Base-by-base conservation (phyloP, 139 green algal species). In the Choricystis sp. region DNA sequence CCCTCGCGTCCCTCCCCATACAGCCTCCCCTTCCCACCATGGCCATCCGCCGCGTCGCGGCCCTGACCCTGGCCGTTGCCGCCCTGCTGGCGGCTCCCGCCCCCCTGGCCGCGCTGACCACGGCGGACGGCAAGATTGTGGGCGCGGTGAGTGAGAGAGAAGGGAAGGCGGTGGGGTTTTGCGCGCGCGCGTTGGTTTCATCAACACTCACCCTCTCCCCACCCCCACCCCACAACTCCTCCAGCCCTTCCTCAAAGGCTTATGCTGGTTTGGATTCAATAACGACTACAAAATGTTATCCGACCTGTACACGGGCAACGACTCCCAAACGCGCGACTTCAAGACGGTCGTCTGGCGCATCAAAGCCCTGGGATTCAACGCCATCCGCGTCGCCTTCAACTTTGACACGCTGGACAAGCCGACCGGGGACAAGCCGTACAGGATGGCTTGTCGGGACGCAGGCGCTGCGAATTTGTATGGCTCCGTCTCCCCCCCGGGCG, bases 211-310 rank as follows among this genome's bases (percentile, higher is more conserved):
- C 48, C 52, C 59, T 16, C 16, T 55, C n/a, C 28, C 20, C 52
- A 61, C 40, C 40, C 9, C 40, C 40, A 52, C 40, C 40, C n/a
- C 40, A 49, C 24, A 55, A 68, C n/a, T n/a, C n/a, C 40, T 20
- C 59, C 48, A 61, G 59, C 20, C 63, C 60, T 29, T 27, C 25
- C 48, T 68, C 20, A 68, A 61, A 25, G 63, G 63, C n/a, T 27
- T 55, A 3, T 61, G 29, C 49, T 68, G 63, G 63, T 68, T 68
- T 40, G 63, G 63, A 9, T 68, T 68, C 63, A 68, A 68, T 25
- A 68, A 68, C 52, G 26, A n/a, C 14, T 26, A 26, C 31, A 55
- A 31, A 49, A 72, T 67, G 57, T 23, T 67, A 56, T 26, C 67
- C 63, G 72, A 29, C 26, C 31, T 63, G 52, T 70, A 31, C 27